phyloP scores from a whole-genome alignment of 495 filamentous ascomycete genomes.

The Podospora conica region DNA sequence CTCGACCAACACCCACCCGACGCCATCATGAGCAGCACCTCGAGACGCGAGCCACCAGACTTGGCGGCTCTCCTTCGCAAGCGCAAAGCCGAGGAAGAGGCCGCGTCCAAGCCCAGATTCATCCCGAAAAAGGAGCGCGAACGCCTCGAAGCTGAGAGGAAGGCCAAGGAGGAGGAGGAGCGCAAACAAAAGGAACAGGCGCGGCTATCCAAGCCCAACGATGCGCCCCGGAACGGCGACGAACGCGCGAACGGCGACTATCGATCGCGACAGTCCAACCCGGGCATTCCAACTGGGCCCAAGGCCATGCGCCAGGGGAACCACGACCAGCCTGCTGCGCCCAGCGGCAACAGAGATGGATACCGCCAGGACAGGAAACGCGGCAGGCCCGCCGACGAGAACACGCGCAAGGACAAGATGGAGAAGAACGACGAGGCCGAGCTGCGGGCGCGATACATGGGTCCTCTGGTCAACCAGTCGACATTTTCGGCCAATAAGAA shows the following conservation, averaged over 20 bases:
- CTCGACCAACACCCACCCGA: neutral
- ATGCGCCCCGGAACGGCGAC: constrained; percentile 15
- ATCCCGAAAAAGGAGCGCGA: constrained; percentile 86
- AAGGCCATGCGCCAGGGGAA: constrained; percentile 61
- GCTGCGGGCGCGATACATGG: constrained; percentile 85
- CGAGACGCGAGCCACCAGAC: constrained; percentile 37
- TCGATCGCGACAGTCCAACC: constrained; percentile 24
- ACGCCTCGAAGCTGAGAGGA: constrained; percentile 76
- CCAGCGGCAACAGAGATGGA: constrained; percentile 37
- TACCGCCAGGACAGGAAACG: constrained; percentile 22
- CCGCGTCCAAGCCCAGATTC: constrained; percentile 75
- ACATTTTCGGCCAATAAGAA: constrained; percentile 97
- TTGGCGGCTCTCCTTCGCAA: constrained; percentile 44
- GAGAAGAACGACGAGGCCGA: constrained; percentile 75
- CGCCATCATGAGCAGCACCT: neutral
- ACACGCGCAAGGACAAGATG: constrained; percentile 50
- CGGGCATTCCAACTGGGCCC: constrained; percentile 66
- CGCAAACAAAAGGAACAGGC: constrained; percentile 50
- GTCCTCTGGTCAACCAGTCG: constrained; percentile 75
- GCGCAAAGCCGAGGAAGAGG: constrained; percentile 40
- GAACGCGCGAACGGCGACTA: constrained; percentile 12
- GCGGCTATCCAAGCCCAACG: constrained; percentile 17
- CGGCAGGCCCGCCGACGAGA: constrained; percentile 28
- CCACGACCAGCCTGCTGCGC: constrained; percentile 47
- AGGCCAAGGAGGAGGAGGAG: constrained; percentile 76